Evolutionary conservation across 306 rosid species (phyloP), one percentile per base, ranked within the genome.

Genomic region (Quercus variabilis): DNA sequence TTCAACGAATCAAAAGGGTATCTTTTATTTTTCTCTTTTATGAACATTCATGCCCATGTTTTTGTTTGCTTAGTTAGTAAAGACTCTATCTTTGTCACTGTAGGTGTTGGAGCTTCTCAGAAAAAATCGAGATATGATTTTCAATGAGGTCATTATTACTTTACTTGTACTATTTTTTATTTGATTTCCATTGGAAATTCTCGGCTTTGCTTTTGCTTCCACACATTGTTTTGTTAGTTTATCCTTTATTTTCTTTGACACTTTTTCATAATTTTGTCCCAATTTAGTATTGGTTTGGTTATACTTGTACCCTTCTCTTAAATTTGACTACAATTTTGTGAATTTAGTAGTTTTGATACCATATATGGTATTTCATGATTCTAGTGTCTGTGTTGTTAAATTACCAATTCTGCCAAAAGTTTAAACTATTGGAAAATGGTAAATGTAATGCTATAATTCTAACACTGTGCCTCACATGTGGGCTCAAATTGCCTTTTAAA

Each of bases 41-140:
- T 43, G 11, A 38, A 7, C 9, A 19, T 4, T 1, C 7, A 26
- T 20, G 15, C 56, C 49, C 26, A 21, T 20, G 14, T 35, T 3
- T 41, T 55, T 26, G 35, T 26, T 2, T n/a, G 30, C 17, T 55
- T 33, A 26, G 4, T 41, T 67, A 78, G 10, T 20, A 43, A 18
- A 69, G 73, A 58, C 25, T 62, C 41, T 60, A 30, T 75, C 25
- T 49, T 18, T 43, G 33, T 43, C 13, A 11, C 49, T 75, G 13
- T 82, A 94, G 99, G 95, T 90, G 74, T 81, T 95, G 88, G 92
- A 88, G 86, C 99, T 91, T 81, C 98, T 95, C 41, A 81, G 58
- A 78, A 92, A 85, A 77, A 95, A 92, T 81, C 83, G 99, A 86
- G 98, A 95, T 85, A 92, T 95, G 99, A 46, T 92, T 67, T 95